Evolutionary conservation across 176 grass and related monocot species (phyloP).

Genomic region (Phoenix dactylifera): DNA sequence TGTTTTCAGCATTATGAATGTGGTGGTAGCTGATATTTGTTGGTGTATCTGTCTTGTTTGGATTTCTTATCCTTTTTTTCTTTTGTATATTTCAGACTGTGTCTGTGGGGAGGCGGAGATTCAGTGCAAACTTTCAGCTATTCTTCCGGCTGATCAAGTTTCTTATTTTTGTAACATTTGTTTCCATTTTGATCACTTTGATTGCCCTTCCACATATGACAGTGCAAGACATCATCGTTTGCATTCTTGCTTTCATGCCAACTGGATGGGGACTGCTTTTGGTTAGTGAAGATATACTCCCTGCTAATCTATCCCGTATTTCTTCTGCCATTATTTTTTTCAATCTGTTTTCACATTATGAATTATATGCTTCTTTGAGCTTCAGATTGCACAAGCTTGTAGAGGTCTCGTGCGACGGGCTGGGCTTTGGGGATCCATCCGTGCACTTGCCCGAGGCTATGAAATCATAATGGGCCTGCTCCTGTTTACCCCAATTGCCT

Average conservation of each 20-base stretch:
- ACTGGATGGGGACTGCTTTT: constrained; percentile 87
- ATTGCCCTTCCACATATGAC: constrained; percentile 70
- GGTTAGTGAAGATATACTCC: constrained; percentile 30
- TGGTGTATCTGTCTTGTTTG: background rate
- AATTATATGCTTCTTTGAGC: background rate
- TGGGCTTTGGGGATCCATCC: constrained; percentile 74
- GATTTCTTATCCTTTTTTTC: constrained; percentile 4
- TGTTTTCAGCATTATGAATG: constrained; percentile 18
- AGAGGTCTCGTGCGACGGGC: constrained; percentile 25
- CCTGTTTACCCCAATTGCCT: constrained; percentile 55
- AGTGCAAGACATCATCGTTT: constrained; percentile 60
- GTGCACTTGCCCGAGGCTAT: constrained; percentile 72
- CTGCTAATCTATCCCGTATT: background rate
- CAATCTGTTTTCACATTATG: background rate
- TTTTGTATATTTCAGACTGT: constrained; percentile 43
- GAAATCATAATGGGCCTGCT: constrained; percentile 67
- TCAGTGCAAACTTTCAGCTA: constrained; percentile 71
- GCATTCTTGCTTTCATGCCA: constrained; percentile 73
- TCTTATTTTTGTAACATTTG: constrained; percentile 65
- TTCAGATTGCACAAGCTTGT: constrained; percentile 77
- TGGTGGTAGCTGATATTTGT: background rate
- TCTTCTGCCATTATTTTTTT: too few species aligned
- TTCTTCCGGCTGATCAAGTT: constrained; percentile 94
- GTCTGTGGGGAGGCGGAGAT: constrained; percentile 67
- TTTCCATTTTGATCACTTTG: constrained; percentile 49